phyloP scores from a whole-genome alignment of 306 rosid genomes.

The Myrica gale region DNA sequence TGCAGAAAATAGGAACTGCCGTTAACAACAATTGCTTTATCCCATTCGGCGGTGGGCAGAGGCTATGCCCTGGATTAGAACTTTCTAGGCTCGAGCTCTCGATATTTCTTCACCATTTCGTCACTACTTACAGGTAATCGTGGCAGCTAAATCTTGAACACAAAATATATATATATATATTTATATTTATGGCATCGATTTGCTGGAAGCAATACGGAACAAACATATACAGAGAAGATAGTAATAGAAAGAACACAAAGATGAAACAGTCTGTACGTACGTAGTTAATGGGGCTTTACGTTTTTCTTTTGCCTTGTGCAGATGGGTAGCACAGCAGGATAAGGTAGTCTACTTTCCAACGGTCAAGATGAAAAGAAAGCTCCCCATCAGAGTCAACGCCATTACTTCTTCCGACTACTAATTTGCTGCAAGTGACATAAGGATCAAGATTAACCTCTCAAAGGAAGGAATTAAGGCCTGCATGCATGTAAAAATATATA shows the following conservation, averaged over 20 bases:
- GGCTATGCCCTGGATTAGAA: constrained; percentile 92
- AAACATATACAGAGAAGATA: no score
- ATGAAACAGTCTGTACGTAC: no score
- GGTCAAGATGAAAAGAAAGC: constrained; percentile 75
- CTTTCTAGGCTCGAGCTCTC: constrained; percentile 69
- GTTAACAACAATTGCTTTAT: constrained; percentile 46
- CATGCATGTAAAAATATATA: no score
- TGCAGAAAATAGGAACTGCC: constrained; percentile 38
- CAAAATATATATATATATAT: neutral
- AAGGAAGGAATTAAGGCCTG: neutral
- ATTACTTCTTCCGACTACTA: constrained; percentile 11
- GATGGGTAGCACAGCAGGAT: constrained; percentile 73
- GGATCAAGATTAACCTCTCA: neutral
- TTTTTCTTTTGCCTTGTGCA: constrained; percentile 26
- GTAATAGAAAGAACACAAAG: no score
- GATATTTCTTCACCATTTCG: constrained; percentile 64
- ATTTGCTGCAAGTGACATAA: neutral
- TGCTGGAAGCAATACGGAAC: no score
- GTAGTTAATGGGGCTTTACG: neutral
- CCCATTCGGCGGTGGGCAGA: constrained; percentile 93
- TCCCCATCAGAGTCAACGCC: constrained; percentile 55
- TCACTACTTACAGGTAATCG: constrained; percentile 58
- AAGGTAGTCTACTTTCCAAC: constrained; percentile 70
- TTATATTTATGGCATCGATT: neutral
- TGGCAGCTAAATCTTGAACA: neutral